Base-by-base conservation (phyloP, 805 yeast genomes). In the Soucietia sequanensis region DNA sequence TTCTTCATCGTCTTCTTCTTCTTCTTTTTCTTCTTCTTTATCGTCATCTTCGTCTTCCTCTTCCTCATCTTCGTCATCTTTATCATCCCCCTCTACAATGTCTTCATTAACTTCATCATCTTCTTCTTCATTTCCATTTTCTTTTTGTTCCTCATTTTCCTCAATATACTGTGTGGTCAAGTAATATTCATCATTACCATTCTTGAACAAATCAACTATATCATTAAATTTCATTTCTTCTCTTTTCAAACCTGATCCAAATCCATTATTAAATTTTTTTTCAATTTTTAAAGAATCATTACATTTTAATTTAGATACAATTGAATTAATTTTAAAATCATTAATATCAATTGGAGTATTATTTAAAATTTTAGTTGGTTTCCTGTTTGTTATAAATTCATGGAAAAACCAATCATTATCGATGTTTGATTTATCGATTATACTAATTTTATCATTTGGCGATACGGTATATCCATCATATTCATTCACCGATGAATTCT, bases 111-210 rank as follows among this genome's bases (percentile, higher is more conserved):
- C 32, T 5, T 16, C 34, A 4, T 34, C 46, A 1, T 44, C 50
- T n/a, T 42, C 45, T 5, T 31, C 44, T 3, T 34, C 43, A 12
- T 19, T 19, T 30, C 11, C 29, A 25, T 18, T 26, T 33, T 7
- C 18, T 3, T 23, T 33, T 6, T 10, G 27, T 4, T 22, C 40
- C 12, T 31, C 39, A 4, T 62, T 71, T 25, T 53, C 56, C 38
- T 73, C 73, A 31, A 72, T 80, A 48, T 84, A 84, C 44, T 84
- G 90, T 0, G 90, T 84, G 1, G 90, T 84, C 52, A 83, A 60
- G 44, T 84, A 83, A 37, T 73, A 66, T 0, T 65, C 56, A 19
- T 58, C 68, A 12, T 74, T 75, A 1, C 76, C 79, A 3, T 46
- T 29, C 19, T 52, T 36, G 18, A 80, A 46, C 39, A 57, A 62